Conservation (phyloP, 2,329 filamentous ascomycete genomes). For the Sporothrix inflata region DNA sequence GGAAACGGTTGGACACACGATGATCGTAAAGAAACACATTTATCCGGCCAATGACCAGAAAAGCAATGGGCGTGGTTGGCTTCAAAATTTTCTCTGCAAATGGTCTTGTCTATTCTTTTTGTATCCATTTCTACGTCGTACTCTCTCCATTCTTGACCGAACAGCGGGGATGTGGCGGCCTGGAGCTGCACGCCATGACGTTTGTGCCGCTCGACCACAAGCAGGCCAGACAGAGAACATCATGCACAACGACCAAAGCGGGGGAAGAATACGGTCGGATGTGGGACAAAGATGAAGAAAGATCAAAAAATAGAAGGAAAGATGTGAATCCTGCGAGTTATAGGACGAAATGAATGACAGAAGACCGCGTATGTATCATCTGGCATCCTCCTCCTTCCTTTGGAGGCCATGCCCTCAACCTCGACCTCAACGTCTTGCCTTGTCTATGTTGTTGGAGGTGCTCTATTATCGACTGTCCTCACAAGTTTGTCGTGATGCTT, state of each 20-base stretch:
- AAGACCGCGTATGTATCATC: too few relatives aligned
- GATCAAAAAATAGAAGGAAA: too few relatives aligned
- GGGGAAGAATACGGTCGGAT: too few relatives aligned
- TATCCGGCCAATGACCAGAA: slow-evolving; percentile 16
- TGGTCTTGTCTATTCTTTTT: not conserved
- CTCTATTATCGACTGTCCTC: not conserved
- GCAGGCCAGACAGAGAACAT: not conserved
- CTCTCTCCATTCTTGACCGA: not conserved
- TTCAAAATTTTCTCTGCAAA: not conserved
- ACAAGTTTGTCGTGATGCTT: not conserved
- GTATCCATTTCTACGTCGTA: not conserved
- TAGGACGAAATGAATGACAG: too few relatives aligned
- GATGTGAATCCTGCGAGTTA: too few relatives aligned
- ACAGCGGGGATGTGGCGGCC: not conserved
- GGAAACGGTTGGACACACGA: not conserved
- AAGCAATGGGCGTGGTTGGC: not conserved
- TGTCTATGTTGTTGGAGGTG: too few relatives aligned
- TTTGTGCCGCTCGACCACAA: slow-evolving; percentile 3
- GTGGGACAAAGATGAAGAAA: too few relatives aligned
- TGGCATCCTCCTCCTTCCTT: too few relatives aligned
- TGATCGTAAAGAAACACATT: not conserved
- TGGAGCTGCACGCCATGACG: slow-evolving; percentile 18
- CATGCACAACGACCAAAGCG: not conserved
- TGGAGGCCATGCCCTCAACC: too few relatives aligned
- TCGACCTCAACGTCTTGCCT: too few relatives aligned